These are phyloP conservation scores for Xylariales sp. DNA, from an alignment of 2,329 filamentous ascomycete species.

Conservation along the genomic window DNA sequence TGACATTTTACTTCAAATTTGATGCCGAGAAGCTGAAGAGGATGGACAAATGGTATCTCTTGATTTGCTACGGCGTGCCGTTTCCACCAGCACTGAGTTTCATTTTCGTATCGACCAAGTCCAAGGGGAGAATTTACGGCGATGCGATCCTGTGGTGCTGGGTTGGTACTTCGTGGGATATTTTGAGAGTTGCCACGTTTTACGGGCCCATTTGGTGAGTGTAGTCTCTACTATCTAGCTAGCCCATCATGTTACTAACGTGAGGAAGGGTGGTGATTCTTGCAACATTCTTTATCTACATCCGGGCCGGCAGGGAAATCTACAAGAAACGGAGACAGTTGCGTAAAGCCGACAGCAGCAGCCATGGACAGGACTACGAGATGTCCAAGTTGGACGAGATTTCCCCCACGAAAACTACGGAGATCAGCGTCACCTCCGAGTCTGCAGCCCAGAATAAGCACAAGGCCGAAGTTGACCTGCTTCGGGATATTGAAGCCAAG, in stretches of 20 bases:
- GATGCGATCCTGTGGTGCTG: conserved; percentile 86
- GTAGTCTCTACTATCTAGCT: neutral
- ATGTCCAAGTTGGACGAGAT: conserved; percentile 57
- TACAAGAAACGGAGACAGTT: conserved; percentile 74
- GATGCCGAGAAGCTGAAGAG: conserved; percentile 70
- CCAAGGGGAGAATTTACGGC: conserved; percentile 73
- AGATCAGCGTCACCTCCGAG: conserved; percentile 72
- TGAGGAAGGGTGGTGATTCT: conserved; percentile 67
- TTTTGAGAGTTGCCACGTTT: conserved; percentile 78
- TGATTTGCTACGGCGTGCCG: conserved; percentile 78
- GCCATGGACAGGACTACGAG: conserved; percentile 57
- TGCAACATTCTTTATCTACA: conserved; percentile 73
- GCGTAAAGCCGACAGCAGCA: conserved; percentile 60
- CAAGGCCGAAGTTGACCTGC: conserved; percentile 51
- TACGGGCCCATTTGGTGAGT: conserved; percentile 77
- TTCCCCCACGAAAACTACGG: conserved; percentile 68
- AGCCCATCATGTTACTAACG: conserved; percentile 27
- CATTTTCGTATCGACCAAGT: conserved; percentile 69
- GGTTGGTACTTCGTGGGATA: conserved; percentile 74
- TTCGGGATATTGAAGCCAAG: conserved; percentile 46
- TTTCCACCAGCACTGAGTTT: conserved; percentile 75
- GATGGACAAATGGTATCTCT: conserved; percentile 77
- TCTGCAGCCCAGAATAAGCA: conserved; percentile 47
- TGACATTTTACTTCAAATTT: conserved; percentile 82
- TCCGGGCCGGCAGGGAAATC: conserved; percentile 73